A percentile compares a stretch with the other conserved stretches of the same genome.
Evolutionary conservation across 768 basidiomycete species (phyloP).

Genomic region (Boletus subcaerulescens): DNA sequence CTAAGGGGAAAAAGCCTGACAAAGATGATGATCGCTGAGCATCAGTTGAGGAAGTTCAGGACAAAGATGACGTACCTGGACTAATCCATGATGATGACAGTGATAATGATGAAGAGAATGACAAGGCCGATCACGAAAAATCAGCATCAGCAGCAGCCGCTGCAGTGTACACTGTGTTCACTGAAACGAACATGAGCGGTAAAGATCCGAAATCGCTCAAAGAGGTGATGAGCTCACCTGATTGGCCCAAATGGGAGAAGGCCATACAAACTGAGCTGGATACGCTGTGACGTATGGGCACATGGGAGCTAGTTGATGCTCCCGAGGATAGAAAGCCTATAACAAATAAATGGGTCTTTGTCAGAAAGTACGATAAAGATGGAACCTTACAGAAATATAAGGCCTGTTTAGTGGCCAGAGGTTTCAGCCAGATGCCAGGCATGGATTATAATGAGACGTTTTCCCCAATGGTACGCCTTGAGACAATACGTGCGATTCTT

Average conservation of each 20-base stretch:
- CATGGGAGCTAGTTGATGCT: constrained; percentile 7
- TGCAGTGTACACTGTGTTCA: neutral
- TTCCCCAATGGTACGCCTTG: neutral
- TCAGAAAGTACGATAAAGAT: neutral
- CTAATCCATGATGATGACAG: no score
- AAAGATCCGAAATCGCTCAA: neutral
- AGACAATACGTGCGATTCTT: neutral
- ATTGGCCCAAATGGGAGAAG: neutral
- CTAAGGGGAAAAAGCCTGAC: no score
- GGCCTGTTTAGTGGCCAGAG: neutral
- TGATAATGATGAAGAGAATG: no score
- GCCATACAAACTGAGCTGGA: neutral
- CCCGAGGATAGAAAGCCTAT: constrained; percentile 26
- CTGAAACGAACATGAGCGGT: neutral
- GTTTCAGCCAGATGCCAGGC: neutral
- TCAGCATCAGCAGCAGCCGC: no score
- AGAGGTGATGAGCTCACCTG: neutral
- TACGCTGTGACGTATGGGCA: no score
- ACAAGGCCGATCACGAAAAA: no score
- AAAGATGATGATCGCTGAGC: no score
- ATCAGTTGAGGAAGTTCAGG: no score
- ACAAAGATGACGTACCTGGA: no score
- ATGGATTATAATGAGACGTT: neutral
- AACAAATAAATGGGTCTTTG: constrained; percentile 30
- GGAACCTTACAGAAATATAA: neutral